phyloP scores from a whole-genome alignment of 2,329 filamentous ascomycete genomes.

The Teratosphaeria pseudoeucalypti region DNA sequence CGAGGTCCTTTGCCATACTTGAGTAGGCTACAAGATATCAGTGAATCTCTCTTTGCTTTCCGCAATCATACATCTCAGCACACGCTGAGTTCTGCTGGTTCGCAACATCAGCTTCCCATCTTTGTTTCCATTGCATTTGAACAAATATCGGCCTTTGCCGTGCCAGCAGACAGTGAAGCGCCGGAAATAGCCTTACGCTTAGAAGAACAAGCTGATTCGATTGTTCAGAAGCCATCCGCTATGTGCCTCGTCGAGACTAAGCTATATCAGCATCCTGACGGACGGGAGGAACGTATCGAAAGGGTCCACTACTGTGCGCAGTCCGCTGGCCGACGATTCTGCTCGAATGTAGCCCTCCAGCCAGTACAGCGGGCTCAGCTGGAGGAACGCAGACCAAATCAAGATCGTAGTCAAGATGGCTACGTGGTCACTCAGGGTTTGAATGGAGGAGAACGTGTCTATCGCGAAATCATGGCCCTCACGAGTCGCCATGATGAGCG shows the following conservation, averaged over 20 bases:
- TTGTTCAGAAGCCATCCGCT: neutral
- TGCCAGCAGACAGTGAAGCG: neutral
- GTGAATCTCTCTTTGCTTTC: neutral
- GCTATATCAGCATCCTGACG: slow-evolving; percentile 17
- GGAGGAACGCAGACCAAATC: neutral
- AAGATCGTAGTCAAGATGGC: neutral
- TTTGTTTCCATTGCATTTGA: neutral
- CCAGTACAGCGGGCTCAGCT: slow-evolving; percentile 1
- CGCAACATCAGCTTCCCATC: neutral
- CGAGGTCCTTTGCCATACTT: neutral
- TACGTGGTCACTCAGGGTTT: slow-evolving; percentile 13
- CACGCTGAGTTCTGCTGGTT: neutral
- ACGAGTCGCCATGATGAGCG: slow-evolving; percentile 12
- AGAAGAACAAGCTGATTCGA: neutral
- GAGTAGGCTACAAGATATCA: neutral
- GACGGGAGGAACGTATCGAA: slow-evolving; percentile 11
- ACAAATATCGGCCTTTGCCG: neutral
- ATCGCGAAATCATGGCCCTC: slow-evolving; percentile 13
- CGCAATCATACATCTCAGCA: neutral
- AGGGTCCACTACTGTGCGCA: slow-evolving; percentile 13
- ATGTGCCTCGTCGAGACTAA: slow-evolving; percentile 23
- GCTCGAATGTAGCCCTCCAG: slow-evolving; percentile 10
- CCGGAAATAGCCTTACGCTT: neutral
- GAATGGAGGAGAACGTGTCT: slow-evolving; percentile 13
- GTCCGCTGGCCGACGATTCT: slow-evolving; percentile 11